These are phyloP conservation scores for Kurtzmaniella fragi DNA, from an alignment of 805 yeast genomes.

Conservation along the genomic window DNA sequence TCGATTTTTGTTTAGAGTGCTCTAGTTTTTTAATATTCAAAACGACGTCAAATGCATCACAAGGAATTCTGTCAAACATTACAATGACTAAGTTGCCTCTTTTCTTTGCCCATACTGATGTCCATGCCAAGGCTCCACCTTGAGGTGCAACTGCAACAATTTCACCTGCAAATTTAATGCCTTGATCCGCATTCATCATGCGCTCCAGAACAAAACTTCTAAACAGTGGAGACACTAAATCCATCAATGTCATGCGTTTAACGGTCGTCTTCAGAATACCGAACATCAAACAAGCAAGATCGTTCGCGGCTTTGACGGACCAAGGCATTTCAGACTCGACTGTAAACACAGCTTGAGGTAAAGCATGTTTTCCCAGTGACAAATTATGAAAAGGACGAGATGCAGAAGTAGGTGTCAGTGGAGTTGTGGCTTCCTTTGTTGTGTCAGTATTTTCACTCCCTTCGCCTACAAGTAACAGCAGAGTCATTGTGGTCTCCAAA, in stretches of 20 bases:
- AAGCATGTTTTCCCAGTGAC: conserved; percentile 63
- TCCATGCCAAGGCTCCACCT: conserved; percentile 66
- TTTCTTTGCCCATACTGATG: conserved; percentile 86
- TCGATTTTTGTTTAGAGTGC: too few relatives aligned
- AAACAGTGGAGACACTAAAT: conserved; percentile 72
- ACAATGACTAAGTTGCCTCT: conserved; percentile 68
- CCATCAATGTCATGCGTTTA: conserved; percentile 61
- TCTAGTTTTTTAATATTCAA: conserved; percentile 16
- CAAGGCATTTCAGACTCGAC: conserved; percentile 73
- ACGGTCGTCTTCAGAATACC: conserved; percentile 69
- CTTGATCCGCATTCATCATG: conserved; percentile 17
- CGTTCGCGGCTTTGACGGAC: conserved; percentile 80
- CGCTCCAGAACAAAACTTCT: conserved; percentile 58
- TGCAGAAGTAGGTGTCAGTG: conserved; percentile 3
- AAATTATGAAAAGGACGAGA: conserved; percentile 54
- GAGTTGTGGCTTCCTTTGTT: conserved; percentile 1
- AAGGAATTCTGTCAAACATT: conserved; percentile 79
- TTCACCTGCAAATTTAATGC: conserved; percentile 74
- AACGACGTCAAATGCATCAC: conserved; percentile 54
- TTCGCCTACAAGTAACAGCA: conserved; percentile 12
- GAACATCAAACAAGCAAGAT: conserved; percentile 80
- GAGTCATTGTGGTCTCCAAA: conserved; percentile 37
- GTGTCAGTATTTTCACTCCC: conserved; percentile 12
- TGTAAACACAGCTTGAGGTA: conserved; percentile 83
- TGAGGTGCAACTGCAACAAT: conserved; percentile 73